A percentile compares a stretch with the other conserved stretches of the same genome.
These are phyloP conservation scores for Clonostachys sp. DNA, from an alignment of 2,329 filamentous ascomycete species.

Conservation along the genomic window DNA sequence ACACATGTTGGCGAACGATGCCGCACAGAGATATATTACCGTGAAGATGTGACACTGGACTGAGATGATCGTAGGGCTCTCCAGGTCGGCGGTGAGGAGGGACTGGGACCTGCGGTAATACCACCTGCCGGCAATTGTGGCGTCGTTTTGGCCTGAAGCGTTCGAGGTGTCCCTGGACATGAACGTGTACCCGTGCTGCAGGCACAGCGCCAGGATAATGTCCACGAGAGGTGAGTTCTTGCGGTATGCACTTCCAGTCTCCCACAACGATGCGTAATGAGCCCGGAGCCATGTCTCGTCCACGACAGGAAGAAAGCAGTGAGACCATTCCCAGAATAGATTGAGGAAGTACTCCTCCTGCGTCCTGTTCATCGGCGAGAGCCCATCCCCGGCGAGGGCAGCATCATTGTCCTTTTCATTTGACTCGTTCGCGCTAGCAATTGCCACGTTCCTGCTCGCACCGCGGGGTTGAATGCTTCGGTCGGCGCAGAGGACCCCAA, in stretches of 20 bases:
- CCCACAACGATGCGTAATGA: slow-evolving; percentile 5
- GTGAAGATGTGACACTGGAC: slow-evolving; percentile 42
- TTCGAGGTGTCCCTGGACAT: slow-evolving; percentile 10
- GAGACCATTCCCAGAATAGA: slow-evolving; percentile 5
- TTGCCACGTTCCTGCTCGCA: slow-evolving; percentile 4
- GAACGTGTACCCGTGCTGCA: slow-evolving; percentile 35
- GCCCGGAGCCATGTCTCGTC: slow-evolving; percentile 3
- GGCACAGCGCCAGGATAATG: slow-evolving; percentile 44
- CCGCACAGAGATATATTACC: slow-evolving; percentile 38
- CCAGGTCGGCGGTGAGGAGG: slow-evolving; percentile 35
- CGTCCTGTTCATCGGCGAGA: slow-evolving; percentile 18
- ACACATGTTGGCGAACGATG: slow-evolving; percentile 42
- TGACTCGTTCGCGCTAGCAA: not conserved
- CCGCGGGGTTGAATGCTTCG: slow-evolving; percentile 8
- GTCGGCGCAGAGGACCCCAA: slow-evolving; percentile 17
- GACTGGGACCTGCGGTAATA: slow-evolving; percentile 41
- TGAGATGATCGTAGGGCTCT: slow-evolving; percentile 39
- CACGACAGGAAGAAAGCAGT: slow-evolving; percentile 3
- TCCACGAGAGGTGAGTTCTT: slow-evolving; percentile 44
- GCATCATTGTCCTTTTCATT: not conserved
- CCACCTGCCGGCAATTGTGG: slow-evolving; percentile 35
- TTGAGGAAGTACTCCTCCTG: slow-evolving; percentile 33
- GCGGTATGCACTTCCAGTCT: slow-evolving; percentile 12
- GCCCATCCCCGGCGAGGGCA: not conserved
- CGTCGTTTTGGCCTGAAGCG: slow-evolving; percentile 16